Base-by-base conservation (phyloP, 2,329 filamentous ascomycete genomes). In the Cordyceps javanica region DNA sequence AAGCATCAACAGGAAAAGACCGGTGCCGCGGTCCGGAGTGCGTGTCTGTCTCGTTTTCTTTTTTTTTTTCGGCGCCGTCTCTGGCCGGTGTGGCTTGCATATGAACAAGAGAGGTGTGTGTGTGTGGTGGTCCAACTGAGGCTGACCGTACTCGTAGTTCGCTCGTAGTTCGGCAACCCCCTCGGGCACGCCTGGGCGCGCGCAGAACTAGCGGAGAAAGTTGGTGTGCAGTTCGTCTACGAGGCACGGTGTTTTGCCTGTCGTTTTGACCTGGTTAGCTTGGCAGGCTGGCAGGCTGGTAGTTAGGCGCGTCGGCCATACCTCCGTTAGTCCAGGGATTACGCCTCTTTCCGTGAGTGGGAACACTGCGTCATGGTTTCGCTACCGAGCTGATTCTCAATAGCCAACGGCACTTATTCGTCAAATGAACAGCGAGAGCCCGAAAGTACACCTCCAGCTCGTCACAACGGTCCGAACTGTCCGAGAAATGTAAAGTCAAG, bases 61-160 rank as follows among this genome's bases (percentile, higher is more conserved):
- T 36, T 32, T 10, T 34, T 25, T 21, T 32, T 23, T 25, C 42
- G 45, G 44, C 26, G 34, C 44, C 54, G 54, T 42, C 14, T 25
- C 34, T 56, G 44, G 44, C 54, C 44, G 54, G 54, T 32, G 54
- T 56, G 54, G 54, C 54, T 55, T 56, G 54, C 54, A 56, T 56
- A 48, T 39, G 11, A 56, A 56, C n/a, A 16, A 41, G n/a, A 32
- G 38, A 56, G 10, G n/a, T 21, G 26, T 25, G 41, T n/a, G 41
- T 38, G 13, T 16, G 41, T 28, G 28, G 42, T 46, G 25, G 38
- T 14, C 11, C 25, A 32, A 36, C 30, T 56, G 36, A 26, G 32
- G 54, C 45, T 56, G 36, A 30, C 41, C 7, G 28, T 14, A 55
- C 19, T 36, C n/a, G 38, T 41, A 39, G 11, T n/a, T n/a, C n/a